phyloP scores from a whole-genome alignment of 225 moss, liverwort and hornwort species.

The Polytrichum formosum region DNA sequence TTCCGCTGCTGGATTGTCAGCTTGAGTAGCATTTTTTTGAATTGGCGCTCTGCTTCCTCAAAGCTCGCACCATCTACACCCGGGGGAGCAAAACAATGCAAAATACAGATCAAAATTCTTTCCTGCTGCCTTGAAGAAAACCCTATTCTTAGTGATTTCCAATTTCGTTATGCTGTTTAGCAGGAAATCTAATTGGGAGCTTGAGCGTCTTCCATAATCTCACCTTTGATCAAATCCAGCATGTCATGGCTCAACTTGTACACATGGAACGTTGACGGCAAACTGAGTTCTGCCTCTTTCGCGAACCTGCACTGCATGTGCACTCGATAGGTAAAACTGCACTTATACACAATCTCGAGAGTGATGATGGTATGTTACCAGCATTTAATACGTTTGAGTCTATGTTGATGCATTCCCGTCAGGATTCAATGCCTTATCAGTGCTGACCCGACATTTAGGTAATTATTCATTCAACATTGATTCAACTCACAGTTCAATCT shows the following conservation, averaged over 20 bases:
- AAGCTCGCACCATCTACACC: constrained; percentile 40
- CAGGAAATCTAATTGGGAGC: no score
- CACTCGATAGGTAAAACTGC: not conserved
- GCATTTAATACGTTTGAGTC: constrained; percentile 14
- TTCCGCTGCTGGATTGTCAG: constrained; percentile 24
- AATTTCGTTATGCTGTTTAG: no score
- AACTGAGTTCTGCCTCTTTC: constrained; percentile 45
- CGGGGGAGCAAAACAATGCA: not conserved
- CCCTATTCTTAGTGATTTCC: no score
- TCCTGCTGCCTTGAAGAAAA: no score
- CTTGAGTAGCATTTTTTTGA: constrained; percentile 37
- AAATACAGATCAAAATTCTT: not conserved
- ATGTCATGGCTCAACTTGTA: constrained; percentile 58
- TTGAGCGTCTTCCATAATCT: constrained; percentile 5
- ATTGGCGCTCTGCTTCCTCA: constrained; percentile 37
- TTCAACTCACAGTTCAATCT: no score
- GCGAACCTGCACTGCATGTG: constrained; percentile 32
- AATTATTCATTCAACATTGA: no score
- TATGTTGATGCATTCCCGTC: not conserved
- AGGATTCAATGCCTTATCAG: no score
- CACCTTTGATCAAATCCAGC: constrained; percentile 38
- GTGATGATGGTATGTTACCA: not conserved
- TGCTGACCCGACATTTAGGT: no score
- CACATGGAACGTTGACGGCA: constrained; percentile 42
- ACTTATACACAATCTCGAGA: no score